Percentiles rank a stretch among this genome's conserved stretches.
phyloP scores from a whole-genome alignment of 441 rosid genomes.

The Mallotus repandus region DNA sequence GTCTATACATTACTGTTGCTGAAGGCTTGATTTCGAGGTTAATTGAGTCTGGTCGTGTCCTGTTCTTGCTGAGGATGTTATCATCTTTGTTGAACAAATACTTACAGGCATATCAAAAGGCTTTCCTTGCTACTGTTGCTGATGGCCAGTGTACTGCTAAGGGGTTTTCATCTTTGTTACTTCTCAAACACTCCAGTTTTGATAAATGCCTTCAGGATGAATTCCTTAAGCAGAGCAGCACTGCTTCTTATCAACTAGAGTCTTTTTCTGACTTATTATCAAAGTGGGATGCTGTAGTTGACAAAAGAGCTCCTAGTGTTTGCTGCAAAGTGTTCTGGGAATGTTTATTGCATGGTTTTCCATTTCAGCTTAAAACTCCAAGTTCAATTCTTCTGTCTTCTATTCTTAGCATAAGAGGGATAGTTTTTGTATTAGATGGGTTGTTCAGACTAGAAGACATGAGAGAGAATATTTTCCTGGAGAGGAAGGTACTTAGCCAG shows the following conservation, averaged over 20 bases:
- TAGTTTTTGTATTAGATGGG: constrained; percentile 60
- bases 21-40: constrained; percentile 60
- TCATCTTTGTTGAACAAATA: constrained; percentile 66
- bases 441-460: constrained; percentile 54
- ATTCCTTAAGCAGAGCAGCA: constrained; percentile 65
- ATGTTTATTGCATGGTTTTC: constrained; percentile 92
- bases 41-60: constrained; percentile 54
- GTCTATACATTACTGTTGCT: constrained; percentile 49
- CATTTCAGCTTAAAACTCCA: constrained; percentile 58
- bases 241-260: constrained; percentile 53
- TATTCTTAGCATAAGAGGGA: constrained; percentile 64
- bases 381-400: constrained; percentile 84
- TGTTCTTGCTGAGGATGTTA: constrained; percentile 56
- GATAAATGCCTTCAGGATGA: constrained; percentile 74
- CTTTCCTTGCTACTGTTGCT: constrained; percentile 71
- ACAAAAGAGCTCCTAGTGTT: constrained; percentile 66
- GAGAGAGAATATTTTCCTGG: constrained; percentile 42
- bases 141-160: constrained; percentile 40
- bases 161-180: constrained; percentile 62
- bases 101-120: constrained; percentile 60
- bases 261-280: constrained; percentile 53
- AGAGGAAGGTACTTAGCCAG: constrained; percentile 49
- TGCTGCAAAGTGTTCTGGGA: constrained; percentile 77
- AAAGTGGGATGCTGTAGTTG: constrained; percentile 61
- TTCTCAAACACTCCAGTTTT: constrained; percentile 77